Evolutionary conservation across 768 basidiomycete species (phyloP), one percentile per base, ranked within the genome.

Genomic region (Amanita rimosa): DNA sequence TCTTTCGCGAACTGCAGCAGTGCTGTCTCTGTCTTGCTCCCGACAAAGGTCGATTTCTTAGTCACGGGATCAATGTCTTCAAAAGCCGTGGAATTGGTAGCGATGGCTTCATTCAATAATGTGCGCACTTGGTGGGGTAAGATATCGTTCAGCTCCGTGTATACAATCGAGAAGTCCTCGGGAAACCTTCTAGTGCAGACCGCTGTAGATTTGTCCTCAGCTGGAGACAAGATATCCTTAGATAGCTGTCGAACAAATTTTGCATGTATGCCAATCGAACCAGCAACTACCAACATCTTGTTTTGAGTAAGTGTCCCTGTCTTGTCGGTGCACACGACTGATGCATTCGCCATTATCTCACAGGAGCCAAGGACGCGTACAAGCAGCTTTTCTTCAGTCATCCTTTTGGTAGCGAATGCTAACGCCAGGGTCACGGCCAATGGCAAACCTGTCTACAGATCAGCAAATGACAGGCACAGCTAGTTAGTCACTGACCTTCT

Each of bases 301-400:
- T 98, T 98, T 60, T 90, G 85, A 0, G 96, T 99, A 19, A 99
- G 81, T 7, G 95, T 97, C 33, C 95, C 95, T 1, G 93, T 95
- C 69, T 95, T 94, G 73, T 94, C 92, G 11, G 92, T 94, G 66
- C 91, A 93, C 3, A 97, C 79, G 51, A 97, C 93, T 17, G 87
- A 94, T 4, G 95, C 89, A 57, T 97, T 97, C 17, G 89, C 95
- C 95, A 98, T 98, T 0, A 92, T 98, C 68, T 99, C 96, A 65
- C 95, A 98, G 10, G 93, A 93, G 6, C 89, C 89, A 29, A 99
- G 79, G 4, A 97, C 89, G 48, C 95, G 92, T 26, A 98, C 96
- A 37, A 99, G 79, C 0, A 98, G 73, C 46, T 96, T 96, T 65
- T 93, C 87, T 59, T 83, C 77, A 7, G 94, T 89, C 96, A 98